These are phyloP conservation scores for Malus hybrid DNA, from an alignment of 331 rosid species.

Conservation along the genomic window DNA sequence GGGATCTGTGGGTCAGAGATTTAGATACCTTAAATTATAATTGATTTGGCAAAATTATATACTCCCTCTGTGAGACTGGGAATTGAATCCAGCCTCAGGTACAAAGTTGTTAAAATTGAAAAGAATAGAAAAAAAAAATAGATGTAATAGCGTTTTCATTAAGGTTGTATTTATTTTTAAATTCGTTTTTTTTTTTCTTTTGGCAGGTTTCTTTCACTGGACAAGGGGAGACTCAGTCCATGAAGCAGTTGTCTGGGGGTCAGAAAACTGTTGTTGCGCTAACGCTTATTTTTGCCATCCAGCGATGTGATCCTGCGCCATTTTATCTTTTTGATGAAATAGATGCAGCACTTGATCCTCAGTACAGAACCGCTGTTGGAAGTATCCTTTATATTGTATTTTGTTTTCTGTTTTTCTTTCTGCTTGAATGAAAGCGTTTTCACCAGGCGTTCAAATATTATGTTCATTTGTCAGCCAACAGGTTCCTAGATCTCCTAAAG, in stretches of 20 bases:
- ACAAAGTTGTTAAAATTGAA: not conserved
- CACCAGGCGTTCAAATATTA: not conserved
- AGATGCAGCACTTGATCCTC: slow-evolving; percentile 98
- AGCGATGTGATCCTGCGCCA: slow-evolving; percentile 99
- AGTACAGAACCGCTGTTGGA: slow-evolving; percentile 96
- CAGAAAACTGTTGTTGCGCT: slow-evolving; percentile 99
- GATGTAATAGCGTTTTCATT: too few relatives aligned
- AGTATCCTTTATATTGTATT: slow-evolving; percentile 60
- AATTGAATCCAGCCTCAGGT: not conserved
- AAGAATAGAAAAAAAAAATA: not conserved
- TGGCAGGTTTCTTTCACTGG: slow-evolving; percentile 95
- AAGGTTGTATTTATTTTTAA: not conserved
- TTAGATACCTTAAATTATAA: not conserved
- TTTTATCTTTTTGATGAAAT: slow-evolving; percentile 97
- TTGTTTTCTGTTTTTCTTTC: not conserved
- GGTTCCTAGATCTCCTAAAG: not conserved
- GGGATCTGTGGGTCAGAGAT: not conserved
- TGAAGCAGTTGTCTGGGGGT: slow-evolving; percentile 98
- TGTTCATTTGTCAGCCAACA: not conserved
- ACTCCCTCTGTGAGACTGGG: not conserved
- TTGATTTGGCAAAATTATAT: not conserved
- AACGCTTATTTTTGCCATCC: slow-evolving; percentile 93
- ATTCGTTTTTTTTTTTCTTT: not conserved
- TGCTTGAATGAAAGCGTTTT: not conserved
- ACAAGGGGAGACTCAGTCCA: slow-evolving; percentile 97